These are phyloP conservation scores for Penicillium sp. DNA, from an alignment of 2,329 filamentous ascomycete species.

Conservation along the genomic window DNA sequence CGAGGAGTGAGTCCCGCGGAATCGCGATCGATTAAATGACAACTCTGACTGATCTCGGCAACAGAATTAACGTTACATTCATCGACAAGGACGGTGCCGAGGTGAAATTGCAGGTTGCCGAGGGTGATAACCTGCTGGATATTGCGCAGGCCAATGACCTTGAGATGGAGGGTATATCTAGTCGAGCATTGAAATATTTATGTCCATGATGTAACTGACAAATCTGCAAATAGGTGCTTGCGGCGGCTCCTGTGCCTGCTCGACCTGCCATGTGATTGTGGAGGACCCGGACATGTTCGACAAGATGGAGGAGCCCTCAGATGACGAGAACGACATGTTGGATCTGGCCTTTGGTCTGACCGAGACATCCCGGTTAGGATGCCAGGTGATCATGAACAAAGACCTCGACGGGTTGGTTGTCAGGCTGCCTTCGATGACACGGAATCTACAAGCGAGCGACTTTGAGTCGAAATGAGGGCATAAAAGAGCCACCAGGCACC, in stretches of 20 bases:
- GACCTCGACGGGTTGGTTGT: conserved; percentile 85
- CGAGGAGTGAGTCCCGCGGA: conserved; percentile 68
- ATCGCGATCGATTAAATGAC: not conserved
- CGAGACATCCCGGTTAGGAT: conserved; percentile 79
- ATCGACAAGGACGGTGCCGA: conserved; percentile 82
- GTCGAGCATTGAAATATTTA: not conserved
- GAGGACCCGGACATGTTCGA: conserved; percentile 71
- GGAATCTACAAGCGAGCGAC: conserved; percentile 93
- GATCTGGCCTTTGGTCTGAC: conserved; percentile 87
- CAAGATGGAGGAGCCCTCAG: conserved; percentile 72
- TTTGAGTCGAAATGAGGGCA: conserved; percentile 55
- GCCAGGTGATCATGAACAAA: conserved; percentile 88
- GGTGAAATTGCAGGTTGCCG: conserved; percentile 73
- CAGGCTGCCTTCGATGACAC: conserved; percentile 85
- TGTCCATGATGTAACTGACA: conserved; percentile 1
- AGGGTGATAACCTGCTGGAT: conserved; percentile 90
- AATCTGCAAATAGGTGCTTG: conserved; percentile 65
- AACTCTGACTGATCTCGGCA: conserved; percentile 2
- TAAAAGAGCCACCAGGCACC: not conserved
- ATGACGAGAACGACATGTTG: conserved; percentile 86
- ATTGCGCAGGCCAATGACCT: conserved; percentile 92
- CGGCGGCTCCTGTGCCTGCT: conserved; percentile 89
- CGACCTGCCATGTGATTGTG: conserved; percentile 89
- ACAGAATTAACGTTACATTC: conserved; percentile 82
- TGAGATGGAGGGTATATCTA: conserved; percentile 79